Conservation (phyloP, 495 filamentous ascomycete genomes). For the Parachaetomium inaequale region DNA sequence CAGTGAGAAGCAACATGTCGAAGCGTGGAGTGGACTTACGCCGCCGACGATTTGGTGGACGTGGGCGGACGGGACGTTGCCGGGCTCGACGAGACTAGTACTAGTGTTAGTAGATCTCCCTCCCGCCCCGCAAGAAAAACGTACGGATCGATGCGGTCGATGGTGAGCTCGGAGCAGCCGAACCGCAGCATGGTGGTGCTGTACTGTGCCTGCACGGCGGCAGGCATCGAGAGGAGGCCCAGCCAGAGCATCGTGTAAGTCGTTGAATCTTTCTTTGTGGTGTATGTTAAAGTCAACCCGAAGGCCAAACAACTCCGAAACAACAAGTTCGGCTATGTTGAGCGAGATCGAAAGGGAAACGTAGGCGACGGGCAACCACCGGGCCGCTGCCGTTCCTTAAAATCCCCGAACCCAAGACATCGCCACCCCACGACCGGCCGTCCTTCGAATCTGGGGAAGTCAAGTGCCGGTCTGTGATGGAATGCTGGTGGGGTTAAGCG, state of each 20-base stretch:
- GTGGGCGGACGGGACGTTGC: constrained; percentile 37
- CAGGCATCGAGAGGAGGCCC: constrained; percentile 32
- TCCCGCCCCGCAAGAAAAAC: background rate
- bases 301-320: background rate
- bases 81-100: constrained; percentile 37
- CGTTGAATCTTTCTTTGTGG: background rate
- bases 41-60: constrained; percentile 49
- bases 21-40: constrained; percentile 5
- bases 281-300: background rate
- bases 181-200: constrained; percentile 43
- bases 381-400: background rate
- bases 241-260: constrained; percentile 36
- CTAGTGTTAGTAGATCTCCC: background rate
- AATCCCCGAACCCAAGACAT: background rate
- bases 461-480: constrained; percentile 13
- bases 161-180: constrained; percentile 41
- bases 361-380: background rate
- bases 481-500: background rate
- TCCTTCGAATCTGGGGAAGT: background rate
- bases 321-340: no score
- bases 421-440: background rate
- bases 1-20: background rate
- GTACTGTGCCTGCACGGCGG: constrained; percentile 33
- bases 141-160: constrained; percentile 41
- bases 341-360: background rate